Base-by-base conservation (phyloP, 1,139 yeast genomes). In the Yamadazyma jaroonii region DNA sequence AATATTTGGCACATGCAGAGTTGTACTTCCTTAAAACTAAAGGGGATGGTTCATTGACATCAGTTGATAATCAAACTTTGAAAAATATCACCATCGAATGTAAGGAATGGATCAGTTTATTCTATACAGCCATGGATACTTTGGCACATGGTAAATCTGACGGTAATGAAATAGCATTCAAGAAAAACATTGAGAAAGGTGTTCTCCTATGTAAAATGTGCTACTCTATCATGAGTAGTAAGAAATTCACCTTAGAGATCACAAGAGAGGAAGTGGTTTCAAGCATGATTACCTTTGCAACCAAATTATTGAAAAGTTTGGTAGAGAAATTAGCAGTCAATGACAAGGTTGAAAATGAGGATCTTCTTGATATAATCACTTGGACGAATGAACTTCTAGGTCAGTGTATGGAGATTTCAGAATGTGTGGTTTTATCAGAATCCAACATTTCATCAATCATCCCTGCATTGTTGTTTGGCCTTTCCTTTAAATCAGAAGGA, bases 1-100 rank as follows among this genome's bases (percentile, higher is more conserved):
- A 32, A 25, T 36, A 36, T 14, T 29, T 36, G 12, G 11, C 6
- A n/a, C 31, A 32, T 29, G 32, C 17, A 3, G 39, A 36, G 15
- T 29, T 37, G 10, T 33, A 24, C 10, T n/a, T 33, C 4, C 21
- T 27, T 9, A 32, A 32, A 29, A 20, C 15, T 9, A 37, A 22
- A 20, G 21, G 25, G 12, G 21, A 31, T 8, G 28, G 31, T 11
- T 6, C 20, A 9, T 23, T 36, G 10, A n/a, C 9, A 10, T 9
- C 15, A 6, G 28, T 21, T 9, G 36, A 32, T 13, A 6, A 25
- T 6, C 13, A 9, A 9, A 27, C 26, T 4, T 29, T 36, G 22
- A 31, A 36, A 13, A 15, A 32, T 2, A 10, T 36, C 13, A 30
- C 24, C 12, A 15, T 25, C 4, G 39, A 36, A 6, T 32, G 39